Evolutionary conservation across 75 land plant genomes (phyloP), one percentile per base, ranked within the genome.

Genomic region (Adiantum capillusveneris): DNA sequence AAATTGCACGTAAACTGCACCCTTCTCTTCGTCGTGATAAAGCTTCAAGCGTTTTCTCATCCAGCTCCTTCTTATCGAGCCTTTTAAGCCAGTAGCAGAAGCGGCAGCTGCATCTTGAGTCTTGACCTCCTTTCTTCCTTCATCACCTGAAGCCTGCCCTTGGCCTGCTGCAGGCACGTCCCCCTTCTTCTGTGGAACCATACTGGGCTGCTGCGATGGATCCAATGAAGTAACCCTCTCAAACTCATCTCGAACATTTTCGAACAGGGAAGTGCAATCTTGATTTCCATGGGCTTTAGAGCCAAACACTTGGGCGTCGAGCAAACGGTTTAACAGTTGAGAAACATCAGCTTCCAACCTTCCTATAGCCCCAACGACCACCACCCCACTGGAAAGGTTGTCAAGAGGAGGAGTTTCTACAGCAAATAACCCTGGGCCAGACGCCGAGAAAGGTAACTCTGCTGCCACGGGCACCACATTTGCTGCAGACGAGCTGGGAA

Each of bases 321-420:
- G 56, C 20, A 89, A 53, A 29, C 85, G 59, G 68, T 94, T 84
- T 57, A 89, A 58, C 41, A 94, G 83, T 58, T 79, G 87, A 25
- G 88, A 60, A 1, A 70, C 64, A 49, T 79, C 76, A 12, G 54
- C 75, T 44, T 63, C 39, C 25, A 60, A 41, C 30, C 74, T 67
- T 25, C 88, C 80, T 1, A 94, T 62, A 63, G 81, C 78, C 0
- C 98, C 98, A 0, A 94, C 83, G 16, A 86, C 98, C 0, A 86
- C 86, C 29, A 94, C 80, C 42, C 84, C 86, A 31, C 74, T 76
- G 1, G 30, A 17, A 20, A 29, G 19, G 17, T 31, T n/a, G 7
- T 41, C 36, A 6, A 45, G n/a, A 18, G 6, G 34, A 62, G 58
- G 14, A n/a, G 46, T 20, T 16, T 56, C 65, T 19, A 25, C 34